Evolutionary conservation across 2,329 filamentous ascomycete species (phyloP).

Genomic region (Gnomoniopsis smithogilvyi): DNA sequence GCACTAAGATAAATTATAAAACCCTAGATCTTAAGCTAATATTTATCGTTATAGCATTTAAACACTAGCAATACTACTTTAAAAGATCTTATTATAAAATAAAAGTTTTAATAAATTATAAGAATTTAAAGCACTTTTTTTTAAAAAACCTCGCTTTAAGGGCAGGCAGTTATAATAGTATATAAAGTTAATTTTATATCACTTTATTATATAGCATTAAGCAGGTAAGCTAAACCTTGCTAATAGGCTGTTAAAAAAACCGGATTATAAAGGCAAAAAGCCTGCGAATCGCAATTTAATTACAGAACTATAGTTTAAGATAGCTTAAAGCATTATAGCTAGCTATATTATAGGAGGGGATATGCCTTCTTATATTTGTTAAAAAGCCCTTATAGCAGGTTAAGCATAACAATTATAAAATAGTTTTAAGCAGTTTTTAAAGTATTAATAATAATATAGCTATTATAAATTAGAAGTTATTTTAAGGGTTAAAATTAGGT

Average conservation of each 20-base stretch:
- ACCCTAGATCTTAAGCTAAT: conserved; percentile 23
- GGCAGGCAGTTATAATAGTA: neutral
- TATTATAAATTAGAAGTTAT: too few species aligned
- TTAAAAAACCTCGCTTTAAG: neutral
- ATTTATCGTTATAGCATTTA: conserved; percentile 14
- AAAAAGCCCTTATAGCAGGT: too few species aligned
- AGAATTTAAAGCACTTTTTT: conserved; percentile 19
- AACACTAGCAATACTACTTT: conserved; percentile 19
- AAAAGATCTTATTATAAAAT: conserved; percentile 16
- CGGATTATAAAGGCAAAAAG: conserved; percentile 6
- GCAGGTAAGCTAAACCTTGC: conserved; percentile 11
- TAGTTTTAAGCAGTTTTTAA: too few species aligned
- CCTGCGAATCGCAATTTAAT: neutral
- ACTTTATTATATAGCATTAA: conserved; percentile 18
- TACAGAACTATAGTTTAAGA: neutral
- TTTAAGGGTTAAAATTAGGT: too few species aligned
- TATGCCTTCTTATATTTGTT: too few species aligned
- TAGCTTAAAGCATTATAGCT: neutral
- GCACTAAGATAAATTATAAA: conserved; percentile 17
- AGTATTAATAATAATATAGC: too few species aligned
- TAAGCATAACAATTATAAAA: too few species aligned
- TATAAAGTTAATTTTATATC: conserved; percentile 1
- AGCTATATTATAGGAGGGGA: too few species aligned
- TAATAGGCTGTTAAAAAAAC: conserved; percentile 1
- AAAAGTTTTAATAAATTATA: conserved; percentile 14